Base-by-base conservation (phyloP, 441 rosid genomes). In the Gossypium schwendimanii region DNA sequence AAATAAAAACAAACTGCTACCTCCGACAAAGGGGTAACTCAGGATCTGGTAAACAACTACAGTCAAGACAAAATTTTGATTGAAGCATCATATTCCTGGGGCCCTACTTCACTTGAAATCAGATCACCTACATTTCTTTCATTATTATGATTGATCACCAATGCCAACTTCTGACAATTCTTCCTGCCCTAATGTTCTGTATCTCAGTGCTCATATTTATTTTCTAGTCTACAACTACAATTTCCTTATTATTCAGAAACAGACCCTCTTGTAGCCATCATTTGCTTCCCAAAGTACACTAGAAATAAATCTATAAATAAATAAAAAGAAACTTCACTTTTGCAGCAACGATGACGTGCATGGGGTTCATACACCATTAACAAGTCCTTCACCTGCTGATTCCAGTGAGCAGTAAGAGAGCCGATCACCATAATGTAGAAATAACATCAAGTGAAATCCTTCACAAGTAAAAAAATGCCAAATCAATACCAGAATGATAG, bases 401-500 rank as follows among this genome's bases (percentile, higher is more conserved):
- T 21, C 49, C 28, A 33, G 44, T 49, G 61, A 61, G 41, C 6
- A n/a, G 44, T 1, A 2, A 26, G 18, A 3, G 52, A 6, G 20
- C 63, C 54, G 5, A 8, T 20, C 18, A 61, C 36, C 45, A 59
- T 21, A 23, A 62, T 15, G 60, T 17, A 10, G 10, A 41, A 6
- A 39, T 12, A 18, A 63, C 23, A 11, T 60, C 39, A 14, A 11
- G 28, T 21, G 69, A 31, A 52, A 36, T 49, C 73, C 73, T 75
- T 50, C 47, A 69, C 55, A 61, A 66, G 45, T 60, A 36, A 31
- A 68, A 74, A 47, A 17, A 68, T 12, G 41, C 61, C 26, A 36
- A 52, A 21, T 74, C 36, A 74, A 67, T 4, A 18, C 65, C 73
- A 75, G 17, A 75, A 33, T 58, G 11, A 24, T 63, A 63, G 21